phyloP scores from a whole-genome alignment of 1,284 basidiomycete genomes.

The Sanghuangporus baumii region DNA sequence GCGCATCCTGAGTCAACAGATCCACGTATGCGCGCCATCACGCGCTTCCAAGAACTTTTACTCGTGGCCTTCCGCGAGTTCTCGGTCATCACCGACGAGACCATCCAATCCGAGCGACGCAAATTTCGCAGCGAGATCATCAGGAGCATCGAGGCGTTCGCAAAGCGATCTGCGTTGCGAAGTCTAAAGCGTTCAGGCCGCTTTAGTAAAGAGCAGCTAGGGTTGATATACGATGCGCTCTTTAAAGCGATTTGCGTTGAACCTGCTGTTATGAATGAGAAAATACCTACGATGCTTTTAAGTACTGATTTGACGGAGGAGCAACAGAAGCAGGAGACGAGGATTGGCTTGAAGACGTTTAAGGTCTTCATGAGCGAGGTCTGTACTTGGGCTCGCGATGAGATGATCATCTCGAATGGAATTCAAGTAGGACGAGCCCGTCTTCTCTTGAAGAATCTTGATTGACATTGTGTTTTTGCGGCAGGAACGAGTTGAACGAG shows the following conservation, averaged over 20 bases:
- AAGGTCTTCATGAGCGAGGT: constrained; percentile 88
- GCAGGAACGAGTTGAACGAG: constrained; percentile 74
- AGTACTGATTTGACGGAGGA: constrained; percentile 43
- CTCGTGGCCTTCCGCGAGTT: constrained; percentile 98
- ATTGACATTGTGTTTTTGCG: constrained; percentile 19
- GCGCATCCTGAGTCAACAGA: constrained; percentile 90
- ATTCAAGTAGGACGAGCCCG: constrained; percentile 57
- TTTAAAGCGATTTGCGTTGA: constrained; percentile 83
- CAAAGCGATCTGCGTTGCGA: constrained; percentile 90
- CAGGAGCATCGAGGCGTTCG: constrained; percentile 91
- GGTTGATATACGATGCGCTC: constrained; percentile 85
- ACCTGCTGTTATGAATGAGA: constrained; percentile 51
- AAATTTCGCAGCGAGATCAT: constrained; percentile 90
- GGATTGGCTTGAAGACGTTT: constrained; percentile 87
- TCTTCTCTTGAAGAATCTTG: constrained; percentile 17
- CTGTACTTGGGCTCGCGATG: constrained; percentile 94
- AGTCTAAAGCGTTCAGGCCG: constrained; percentile 80
- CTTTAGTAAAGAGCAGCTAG: constrained; percentile 88
- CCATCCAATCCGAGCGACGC: constrained; percentile 83
- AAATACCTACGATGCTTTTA: constrained; percentile 44
- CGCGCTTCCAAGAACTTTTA: constrained; percentile 95
- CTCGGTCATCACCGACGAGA: constrained; percentile 93
- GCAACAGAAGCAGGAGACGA: constrained; percentile 82
- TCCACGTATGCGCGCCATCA: constrained; percentile 89
- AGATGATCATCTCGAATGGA: constrained; percentile 88